phyloP scores from a whole-genome alignment of 768 basidiomycete species.

The Lentinula detonsa region DNA sequence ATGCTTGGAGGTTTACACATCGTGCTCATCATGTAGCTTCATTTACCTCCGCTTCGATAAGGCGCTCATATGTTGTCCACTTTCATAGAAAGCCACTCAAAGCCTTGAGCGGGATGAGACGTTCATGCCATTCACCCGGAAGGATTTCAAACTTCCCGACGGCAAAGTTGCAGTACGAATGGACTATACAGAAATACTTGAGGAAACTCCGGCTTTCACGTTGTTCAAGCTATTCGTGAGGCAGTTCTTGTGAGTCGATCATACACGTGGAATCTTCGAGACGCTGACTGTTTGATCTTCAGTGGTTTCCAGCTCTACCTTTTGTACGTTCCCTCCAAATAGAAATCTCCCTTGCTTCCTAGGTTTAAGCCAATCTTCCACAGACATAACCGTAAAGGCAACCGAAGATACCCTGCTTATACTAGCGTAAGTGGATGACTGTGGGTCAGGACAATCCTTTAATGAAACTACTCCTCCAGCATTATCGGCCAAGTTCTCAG shows the following conservation, averaged over 20 bases:
- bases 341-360: background rate
- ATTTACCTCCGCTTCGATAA: background rate
- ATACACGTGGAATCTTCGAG: background rate
- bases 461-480: constrained; percentile 19
- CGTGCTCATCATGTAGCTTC: constrained; percentile 53
- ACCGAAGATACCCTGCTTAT: constrained; percentile 34
- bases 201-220: constrained; percentile 46
- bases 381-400: constrained; percentile 41
- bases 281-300: background rate
- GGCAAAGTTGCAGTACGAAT: constrained; percentile 31
- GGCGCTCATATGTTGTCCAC: background rate
- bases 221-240: constrained; percentile 42
- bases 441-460: background rate
- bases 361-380: background rate
- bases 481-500: constrained; percentile 35
- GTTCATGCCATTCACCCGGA: constrained; percentile 45
- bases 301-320: constrained; percentile 42
- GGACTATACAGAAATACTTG: constrained; percentile 41
- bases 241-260: constrained; percentile 39
- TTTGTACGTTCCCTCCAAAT: constrained; percentile 20
- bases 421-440: constrained; percentile 31
- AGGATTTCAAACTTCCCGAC: constrained; percentile 37
- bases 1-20: constrained; percentile 66
- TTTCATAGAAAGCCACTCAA: constrained; percentile 36
- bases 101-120: constrained; percentile 71